A percentile compares a stretch with the other conserved stretches of the same genome.
phyloP scores from a whole-genome alignment of 2,329 filamentous ascomycete genomes.

The Ophiostoma ips region DNA sequence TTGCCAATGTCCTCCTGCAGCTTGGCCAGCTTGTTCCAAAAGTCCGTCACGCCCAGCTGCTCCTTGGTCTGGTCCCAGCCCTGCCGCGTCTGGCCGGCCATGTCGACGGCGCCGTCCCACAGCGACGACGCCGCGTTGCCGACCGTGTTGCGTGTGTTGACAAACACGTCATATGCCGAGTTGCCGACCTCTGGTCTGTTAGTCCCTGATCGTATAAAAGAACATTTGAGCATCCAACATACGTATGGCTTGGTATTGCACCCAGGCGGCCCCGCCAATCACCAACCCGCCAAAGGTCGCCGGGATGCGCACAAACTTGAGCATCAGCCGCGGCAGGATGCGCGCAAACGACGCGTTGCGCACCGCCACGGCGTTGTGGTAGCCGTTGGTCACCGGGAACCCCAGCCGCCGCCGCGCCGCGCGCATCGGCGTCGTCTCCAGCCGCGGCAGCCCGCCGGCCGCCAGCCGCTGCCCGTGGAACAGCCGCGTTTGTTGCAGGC shows the following conservation, averaged over 20 bases:
- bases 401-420: constrained; percentile 52
- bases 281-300: constrained; percentile 85
- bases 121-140: constrained; percentile 53
- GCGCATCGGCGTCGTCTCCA: constrained; percentile 30
- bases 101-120: constrained; percentile 57
- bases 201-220: too few species aligned
- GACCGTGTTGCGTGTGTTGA: constrained; percentile 57
- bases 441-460: constrained; percentile 52
- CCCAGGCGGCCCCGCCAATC: constrained; percentile 75
- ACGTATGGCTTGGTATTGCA: constrained; percentile 93
- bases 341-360: constrained; percentile 52
- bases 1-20: constrained; percentile 45
- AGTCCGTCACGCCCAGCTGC: constrained; percentile 54
- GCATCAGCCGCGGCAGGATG: constrained; percentile 69
- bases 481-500: too few species aligned
- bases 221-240: too few species aligned
- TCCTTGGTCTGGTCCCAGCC: constrained; percentile 81
- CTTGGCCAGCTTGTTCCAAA: constrained; percentile 62
- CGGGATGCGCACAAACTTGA: constrained; percentile 77
- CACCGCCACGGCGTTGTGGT: constrained; percentile 62
- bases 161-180: constrained; percentile 64
- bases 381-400: constrained; percentile 58
- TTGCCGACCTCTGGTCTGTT: constrained; percentile 50
- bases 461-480: constrained; percentile 47
- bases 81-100: constrained; percentile 63